phyloP scores from a whole-genome alignment of 2,329 filamentous ascomycete species.

The Xylariomycetidae sp. region DNA sequence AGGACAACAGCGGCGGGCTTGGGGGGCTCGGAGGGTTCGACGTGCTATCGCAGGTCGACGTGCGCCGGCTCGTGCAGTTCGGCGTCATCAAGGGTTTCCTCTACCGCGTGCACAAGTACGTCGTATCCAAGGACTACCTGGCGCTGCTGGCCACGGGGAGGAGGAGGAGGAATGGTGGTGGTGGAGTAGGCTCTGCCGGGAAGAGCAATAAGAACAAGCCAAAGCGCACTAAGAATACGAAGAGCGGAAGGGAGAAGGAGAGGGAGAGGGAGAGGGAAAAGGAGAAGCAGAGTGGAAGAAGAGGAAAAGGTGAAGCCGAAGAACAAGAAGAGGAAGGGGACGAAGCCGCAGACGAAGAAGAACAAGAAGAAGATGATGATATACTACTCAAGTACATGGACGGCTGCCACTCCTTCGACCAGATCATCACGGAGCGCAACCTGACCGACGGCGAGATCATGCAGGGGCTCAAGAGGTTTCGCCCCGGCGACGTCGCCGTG shows the following conservation, averaged over 20 bases:
- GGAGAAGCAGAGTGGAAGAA: neutral
- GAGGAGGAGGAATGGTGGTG: conserved; percentile 4
- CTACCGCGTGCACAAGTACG: conserved; percentile 90
- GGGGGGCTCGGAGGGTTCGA: too few species aligned
- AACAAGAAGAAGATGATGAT: conserved; percentile 12
- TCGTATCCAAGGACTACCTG: conserved; percentile 63
- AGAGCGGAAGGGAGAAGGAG: conserved; percentile 7
- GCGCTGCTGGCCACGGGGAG: conserved; percentile 49
- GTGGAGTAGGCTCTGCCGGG: conserved; percentile 10
- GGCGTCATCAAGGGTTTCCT: conserved; percentile 93
- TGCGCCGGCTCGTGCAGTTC: conserved; percentile 89
- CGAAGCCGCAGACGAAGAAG: conserved; percentile 9
- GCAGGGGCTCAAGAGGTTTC: conserved; percentile 58
- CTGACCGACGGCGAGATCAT: conserved; percentile 67
- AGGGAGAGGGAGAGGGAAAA: neutral
- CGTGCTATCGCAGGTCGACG: conserved; percentile 72
- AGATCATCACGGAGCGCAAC: conserved; percentile 74
- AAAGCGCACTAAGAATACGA: conserved; percentile 8
- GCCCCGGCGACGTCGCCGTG: conserved; percentile 48
- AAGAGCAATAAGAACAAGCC: neutral
- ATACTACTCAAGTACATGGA: conserved; percentile 59
- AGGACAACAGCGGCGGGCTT: too few species aligned
- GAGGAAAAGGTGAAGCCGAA: conserved; percentile 6
- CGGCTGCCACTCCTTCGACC: conserved; percentile 72
- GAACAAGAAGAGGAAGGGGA: conserved; percentile 10